Evolutionary conservation across 805 yeast genomes (phyloP).

Genomic region (Kazachstania taianensis): DNA sequence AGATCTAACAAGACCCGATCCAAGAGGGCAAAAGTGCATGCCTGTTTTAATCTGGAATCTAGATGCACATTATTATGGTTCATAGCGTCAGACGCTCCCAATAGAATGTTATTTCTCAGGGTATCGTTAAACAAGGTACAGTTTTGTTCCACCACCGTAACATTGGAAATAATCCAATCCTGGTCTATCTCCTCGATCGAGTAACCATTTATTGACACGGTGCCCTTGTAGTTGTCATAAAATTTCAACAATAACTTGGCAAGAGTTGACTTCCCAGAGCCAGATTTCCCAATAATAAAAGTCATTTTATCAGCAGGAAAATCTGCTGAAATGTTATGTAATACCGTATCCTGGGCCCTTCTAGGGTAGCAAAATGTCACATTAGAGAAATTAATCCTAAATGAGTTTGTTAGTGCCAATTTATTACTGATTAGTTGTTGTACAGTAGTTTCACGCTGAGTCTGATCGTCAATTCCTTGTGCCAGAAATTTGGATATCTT

Average conservation of each 20-base stretch:
- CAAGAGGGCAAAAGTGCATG: slow-evolving; percentile 44
- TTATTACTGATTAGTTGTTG: not conserved
- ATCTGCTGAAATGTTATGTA: slow-evolving; percentile 38
- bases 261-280: slow-evolving; percentile 87
- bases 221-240: slow-evolving; percentile 45
- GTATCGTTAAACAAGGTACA: slow-evolving; percentile 57
- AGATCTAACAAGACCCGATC: slow-evolving; percentile 38
- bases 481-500: slow-evolving; percentile 36
- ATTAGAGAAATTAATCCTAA: slow-evolving; percentile 38
- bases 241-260: slow-evolving; percentile 51
- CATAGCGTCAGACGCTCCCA: slow-evolving; percentile 31
- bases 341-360: slow-evolving; percentile 37
- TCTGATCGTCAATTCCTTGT: not conserved
- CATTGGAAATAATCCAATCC: slow-evolving; percentile 48
- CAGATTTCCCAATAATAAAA: slow-evolving; percentile 78
- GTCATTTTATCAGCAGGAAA: slow-evolving; percentile 40
- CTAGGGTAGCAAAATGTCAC: slow-evolving; percentile 58
- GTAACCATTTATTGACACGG: slow-evolving; percentile 46
- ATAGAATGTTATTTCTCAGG: slow-evolving; percentile 49
- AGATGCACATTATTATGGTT: not conserved
- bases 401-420: not conserved
- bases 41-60: slow-evolving; percentile 29
- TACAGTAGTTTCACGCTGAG: not conserved
- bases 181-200: slow-evolving; percentile 35
- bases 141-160: slow-evolving; percentile 67